Conservation (phyloP, 176 grass and related monocot species). For the Coix lacrymajobi region DNA sequence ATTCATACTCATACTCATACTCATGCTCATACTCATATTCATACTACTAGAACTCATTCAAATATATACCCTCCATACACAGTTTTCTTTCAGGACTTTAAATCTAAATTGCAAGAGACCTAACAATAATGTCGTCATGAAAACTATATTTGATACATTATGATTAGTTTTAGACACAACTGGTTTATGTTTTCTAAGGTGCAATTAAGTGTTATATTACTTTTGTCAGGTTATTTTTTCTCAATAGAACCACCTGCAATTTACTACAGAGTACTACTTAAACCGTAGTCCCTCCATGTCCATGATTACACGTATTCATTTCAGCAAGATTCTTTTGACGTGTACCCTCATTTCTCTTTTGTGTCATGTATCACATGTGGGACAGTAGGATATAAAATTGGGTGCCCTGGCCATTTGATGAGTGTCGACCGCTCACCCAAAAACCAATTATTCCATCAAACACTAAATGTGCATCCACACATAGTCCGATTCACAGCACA, state of each 20-base stretch:
- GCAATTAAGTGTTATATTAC: background rate
- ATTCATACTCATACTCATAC: background rate
- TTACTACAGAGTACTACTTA: background rate
- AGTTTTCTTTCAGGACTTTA: background rate
- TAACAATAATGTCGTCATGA: background rate
- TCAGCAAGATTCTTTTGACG: conserved; percentile 20
- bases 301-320: background rate
- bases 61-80: background rate
- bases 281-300: background rate
- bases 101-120: background rate
- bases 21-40: background rate
- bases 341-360: background rate
- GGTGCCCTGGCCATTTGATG: background rate
- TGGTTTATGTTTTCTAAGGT: background rate
- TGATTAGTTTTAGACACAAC: background rate
- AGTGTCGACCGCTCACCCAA: background rate
- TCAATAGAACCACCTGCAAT: background rate
- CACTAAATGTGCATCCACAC: background rate
- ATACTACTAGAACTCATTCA: too few relatives aligned
- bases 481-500: background rate
- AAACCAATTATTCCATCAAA: background rate
- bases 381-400: background rate
- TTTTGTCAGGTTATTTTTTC: background rate
- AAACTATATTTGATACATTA: background rate
- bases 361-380: conserved; percentile 9